A percentile compares a stretch with the other conserved stretches of the same genome.
Conservation (phyloP, 2,329 filamentous ascomycete genomes). For the Ceratocystis smalleyi region DNA sequence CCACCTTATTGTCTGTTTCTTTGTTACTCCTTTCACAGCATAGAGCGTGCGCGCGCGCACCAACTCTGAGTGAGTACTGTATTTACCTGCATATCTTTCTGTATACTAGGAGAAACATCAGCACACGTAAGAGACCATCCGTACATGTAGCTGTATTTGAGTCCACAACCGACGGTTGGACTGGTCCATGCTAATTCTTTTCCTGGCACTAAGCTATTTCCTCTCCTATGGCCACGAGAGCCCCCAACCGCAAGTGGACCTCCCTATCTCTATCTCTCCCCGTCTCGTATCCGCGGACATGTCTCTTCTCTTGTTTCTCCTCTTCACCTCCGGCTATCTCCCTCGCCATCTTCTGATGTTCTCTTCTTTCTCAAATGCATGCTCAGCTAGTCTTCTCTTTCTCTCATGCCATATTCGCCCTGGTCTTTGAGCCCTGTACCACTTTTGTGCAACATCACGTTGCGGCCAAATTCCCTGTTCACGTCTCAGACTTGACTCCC, state of each 20-base stretch:
- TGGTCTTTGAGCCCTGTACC: not conserved
- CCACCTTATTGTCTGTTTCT: not conserved
- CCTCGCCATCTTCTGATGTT: not conserved
- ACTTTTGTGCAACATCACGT: not conserved
- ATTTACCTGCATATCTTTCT: not conserved
- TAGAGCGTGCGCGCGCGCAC: not conserved
- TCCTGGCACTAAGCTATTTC: no score
- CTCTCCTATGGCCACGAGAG: no score
- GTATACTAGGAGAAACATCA: not conserved
- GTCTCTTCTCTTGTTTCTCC: not conserved
- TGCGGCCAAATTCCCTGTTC: not conserved
- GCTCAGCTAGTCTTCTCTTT: not conserved
- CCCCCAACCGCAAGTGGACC: not conserved
- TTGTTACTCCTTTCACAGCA: slow-evolving; percentile 2
- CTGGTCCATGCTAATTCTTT: no score
- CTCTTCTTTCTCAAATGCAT: not conserved
- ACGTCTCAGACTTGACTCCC: not conserved
- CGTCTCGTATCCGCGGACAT: not conserved
- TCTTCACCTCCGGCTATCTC: no score
- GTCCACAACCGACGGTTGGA: no score
- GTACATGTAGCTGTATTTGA: no score
- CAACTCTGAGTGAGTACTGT: not conserved
- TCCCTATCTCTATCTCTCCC: not conserved
- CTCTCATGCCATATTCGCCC: not conserved
- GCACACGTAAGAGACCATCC: no score